phyloP scores from a whole-genome alignment of 2,329 filamentous ascomycete genomes.

The Stagonosporopsis chrysanthemi region DNA sequence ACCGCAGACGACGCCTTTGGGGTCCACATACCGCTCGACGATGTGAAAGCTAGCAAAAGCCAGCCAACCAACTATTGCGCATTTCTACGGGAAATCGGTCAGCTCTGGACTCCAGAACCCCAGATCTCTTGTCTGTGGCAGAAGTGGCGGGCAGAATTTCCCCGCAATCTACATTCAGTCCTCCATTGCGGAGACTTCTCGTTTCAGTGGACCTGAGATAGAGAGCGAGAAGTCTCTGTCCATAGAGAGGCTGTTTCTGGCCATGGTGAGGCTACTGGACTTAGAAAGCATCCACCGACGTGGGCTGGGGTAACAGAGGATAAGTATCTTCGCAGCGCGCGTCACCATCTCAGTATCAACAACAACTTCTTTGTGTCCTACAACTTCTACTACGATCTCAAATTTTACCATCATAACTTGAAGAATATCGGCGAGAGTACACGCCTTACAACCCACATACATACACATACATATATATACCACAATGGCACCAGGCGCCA shows the following conservation, averaged over 20 bases:
- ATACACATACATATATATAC: constrained; percentile 5
- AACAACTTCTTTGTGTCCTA: background rate
- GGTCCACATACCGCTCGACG: constrained; percentile 24
- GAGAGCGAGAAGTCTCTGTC: constrained; percentile 26
- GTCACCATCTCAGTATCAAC: constrained; percentile 6
- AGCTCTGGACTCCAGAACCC: constrained; percentile 32
- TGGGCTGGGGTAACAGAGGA: constrained; percentile 34
- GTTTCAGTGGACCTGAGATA: constrained; percentile 30
- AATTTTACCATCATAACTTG: constrained; percentile 2
- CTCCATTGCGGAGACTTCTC: constrained; percentile 22
- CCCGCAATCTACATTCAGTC: constrained; percentile 28
- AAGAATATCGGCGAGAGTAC: constrained; percentile 16
- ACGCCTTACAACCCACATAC: constrained; percentile 20
- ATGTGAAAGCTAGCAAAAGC: constrained; percentile 23
- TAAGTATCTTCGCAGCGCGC: constrained; percentile 19
- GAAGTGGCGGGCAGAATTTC: constrained; percentile 40
- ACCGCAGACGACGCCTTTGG: constrained; percentile 20
- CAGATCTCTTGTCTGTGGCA: constrained; percentile 19
- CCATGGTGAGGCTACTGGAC: constrained; percentile 8
- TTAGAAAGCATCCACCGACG: constrained; percentile 16
- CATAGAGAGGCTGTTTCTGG: constrained; percentile 10
- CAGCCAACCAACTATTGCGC: constrained; percentile 36
- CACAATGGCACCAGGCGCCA: constrained; percentile 56
- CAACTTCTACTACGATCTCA: background rate
- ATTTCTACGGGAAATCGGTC: constrained; percentile 19